Evolutionary conservation across 1,284 basidiomycete genomes (phyloP), one percentile per base, ranked within the genome.

Genomic region (Microstroma glucosiphilum): DNA sequence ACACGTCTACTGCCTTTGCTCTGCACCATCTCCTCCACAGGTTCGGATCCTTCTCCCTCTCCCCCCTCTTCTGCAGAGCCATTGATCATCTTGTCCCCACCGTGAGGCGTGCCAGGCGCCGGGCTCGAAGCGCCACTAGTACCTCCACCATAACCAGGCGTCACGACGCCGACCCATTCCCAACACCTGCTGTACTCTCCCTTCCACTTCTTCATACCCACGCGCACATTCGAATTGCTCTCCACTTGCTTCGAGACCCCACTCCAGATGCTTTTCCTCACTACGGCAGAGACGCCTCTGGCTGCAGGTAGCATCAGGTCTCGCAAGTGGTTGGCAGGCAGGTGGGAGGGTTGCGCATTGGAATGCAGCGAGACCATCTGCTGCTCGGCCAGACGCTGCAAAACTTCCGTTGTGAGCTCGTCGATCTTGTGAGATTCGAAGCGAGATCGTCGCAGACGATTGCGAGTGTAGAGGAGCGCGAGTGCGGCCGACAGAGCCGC

Each of bases 171-270:
- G 21, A 54, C 51, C 51, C 51, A 54, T 25, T 54, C 51, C 51
- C 51, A 54, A 25, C n/a, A 19, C 21, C 51, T 19, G 7, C n/a
- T 54, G 21, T 25, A 54, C 51, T 54, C 51, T 17, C 51, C 51
- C 51, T 54, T 54, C 51, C 51, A 54, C 21, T 25, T 17, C 51
- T 54, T 54, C 51, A 54, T 54, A 6, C 51, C 51, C n/a, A 26
- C 25, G 21, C 51, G 51, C n/a, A 54, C 51, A 54, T 54, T 54
- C n/a, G 21, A 23, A 21, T 54, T 54, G 21, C 21, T 13, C 51
- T 54, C 51, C 17, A 54, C 51, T 17, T 25, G 51, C 51, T 25
- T 54, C 17, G 51, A 23, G 6, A 54, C 51, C 51, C 21, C 21
- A 21, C 21, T 25, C 51, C 51, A 54, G n/a, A 54, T 26, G 51